phyloP scores from a whole-genome alignment of 2,329 filamentous ascomycete genomes.

The Pleomassaria siparia region DNA sequence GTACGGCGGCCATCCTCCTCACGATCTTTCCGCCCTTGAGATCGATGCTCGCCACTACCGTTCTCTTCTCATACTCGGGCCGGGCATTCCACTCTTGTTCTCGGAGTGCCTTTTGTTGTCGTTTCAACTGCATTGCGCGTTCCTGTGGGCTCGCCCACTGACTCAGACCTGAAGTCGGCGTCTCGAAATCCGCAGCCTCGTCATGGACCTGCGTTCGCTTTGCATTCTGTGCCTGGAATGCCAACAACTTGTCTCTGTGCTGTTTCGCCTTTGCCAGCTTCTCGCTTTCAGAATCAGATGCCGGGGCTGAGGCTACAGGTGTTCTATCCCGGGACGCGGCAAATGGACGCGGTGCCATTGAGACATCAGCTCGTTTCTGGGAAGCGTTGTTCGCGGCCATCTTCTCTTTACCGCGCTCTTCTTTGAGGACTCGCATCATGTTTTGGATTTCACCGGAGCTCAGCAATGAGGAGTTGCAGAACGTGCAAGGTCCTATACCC shows the following conservation, averaged over 20 bases:
- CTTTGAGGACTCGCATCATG: conserved; percentile 81
- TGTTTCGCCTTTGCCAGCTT: conserved; percentile 70
- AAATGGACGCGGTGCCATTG: conserved; percentile 63
- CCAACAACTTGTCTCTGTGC: conserved; percentile 78
- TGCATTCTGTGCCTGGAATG: conserved; percentile 84
- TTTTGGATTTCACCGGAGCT: conserved; percentile 72
- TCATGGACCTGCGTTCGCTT: conserved; percentile 81
- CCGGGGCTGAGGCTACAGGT: conserved; percentile 38
- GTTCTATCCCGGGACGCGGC: conserved; percentile 41
- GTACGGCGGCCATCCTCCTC: conserved; percentile 64
- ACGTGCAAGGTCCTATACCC: conserved; percentile 91
- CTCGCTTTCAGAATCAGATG: conserved; percentile 53
- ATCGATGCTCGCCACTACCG: conserved; percentile 82
- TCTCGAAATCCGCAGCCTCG: conserved; percentile 76
- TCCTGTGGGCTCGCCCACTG: conserved; percentile 87
- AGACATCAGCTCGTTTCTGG: conserved; percentile 67
- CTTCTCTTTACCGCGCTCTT: conserved; percentile 83
- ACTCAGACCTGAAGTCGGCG: conserved; percentile 61
- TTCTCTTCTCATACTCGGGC: conserved; percentile 87
- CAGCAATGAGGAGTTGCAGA: conserved; percentile 76
- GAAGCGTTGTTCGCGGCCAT: conserved; percentile 77
- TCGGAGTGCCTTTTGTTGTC: conserved; percentile 78
- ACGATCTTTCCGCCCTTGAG: conserved; percentile 76
- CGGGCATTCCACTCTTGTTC: conserved; percentile 85
- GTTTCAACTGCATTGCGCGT: conserved; percentile 77